Evolutionary conservation across 2,329 filamentous ascomycete genomes (phyloP).

Genomic region (Monilinia polystroma): DNA sequence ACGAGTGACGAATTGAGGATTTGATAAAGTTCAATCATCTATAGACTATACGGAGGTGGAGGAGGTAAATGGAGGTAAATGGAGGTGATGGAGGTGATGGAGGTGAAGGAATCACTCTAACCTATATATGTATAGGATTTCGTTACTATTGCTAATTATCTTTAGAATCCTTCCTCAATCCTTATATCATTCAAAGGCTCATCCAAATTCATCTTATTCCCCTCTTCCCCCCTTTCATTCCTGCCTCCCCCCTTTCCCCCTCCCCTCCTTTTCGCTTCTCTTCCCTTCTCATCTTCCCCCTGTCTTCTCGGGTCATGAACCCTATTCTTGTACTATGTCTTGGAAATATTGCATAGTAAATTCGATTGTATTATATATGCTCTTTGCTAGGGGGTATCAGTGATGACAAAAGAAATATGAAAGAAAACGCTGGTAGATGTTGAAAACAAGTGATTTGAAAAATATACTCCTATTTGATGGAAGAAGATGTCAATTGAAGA

Average conservation of each 20-base stretch:
- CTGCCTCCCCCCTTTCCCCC: background rate
- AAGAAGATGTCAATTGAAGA: background rate
- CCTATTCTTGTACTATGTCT: conserved; percentile 19
- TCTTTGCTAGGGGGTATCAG: conserved; percentile 16
- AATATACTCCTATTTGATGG: background rate
- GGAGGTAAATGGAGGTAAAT: too few species aligned
- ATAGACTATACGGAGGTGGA: background rate
- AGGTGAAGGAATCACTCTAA: too few species aligned
- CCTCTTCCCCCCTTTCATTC: background rate
- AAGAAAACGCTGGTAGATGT: background rate
- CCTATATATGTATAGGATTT: background rate
- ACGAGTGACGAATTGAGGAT: background rate
- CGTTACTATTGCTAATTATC: background rate
- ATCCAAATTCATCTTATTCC: background rate
- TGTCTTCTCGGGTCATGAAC: conserved; percentile 6
- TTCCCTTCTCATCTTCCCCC: background rate
- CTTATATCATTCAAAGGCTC: background rate
- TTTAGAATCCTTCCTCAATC: background rate
- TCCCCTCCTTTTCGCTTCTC: background rate
- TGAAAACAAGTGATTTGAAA: conserved; percentile 6
- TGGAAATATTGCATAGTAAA: conserved; percentile 10
- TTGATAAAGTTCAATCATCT: too few species aligned
- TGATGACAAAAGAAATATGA: conserved; percentile 13
- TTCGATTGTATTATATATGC: conserved; percentile 14
- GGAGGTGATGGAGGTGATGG: too few species aligned